These are phyloP conservation scores for Cocos nucifera DNA, from an alignment of 176 grass and related monocot species.

Conservation along the genomic window DNA sequence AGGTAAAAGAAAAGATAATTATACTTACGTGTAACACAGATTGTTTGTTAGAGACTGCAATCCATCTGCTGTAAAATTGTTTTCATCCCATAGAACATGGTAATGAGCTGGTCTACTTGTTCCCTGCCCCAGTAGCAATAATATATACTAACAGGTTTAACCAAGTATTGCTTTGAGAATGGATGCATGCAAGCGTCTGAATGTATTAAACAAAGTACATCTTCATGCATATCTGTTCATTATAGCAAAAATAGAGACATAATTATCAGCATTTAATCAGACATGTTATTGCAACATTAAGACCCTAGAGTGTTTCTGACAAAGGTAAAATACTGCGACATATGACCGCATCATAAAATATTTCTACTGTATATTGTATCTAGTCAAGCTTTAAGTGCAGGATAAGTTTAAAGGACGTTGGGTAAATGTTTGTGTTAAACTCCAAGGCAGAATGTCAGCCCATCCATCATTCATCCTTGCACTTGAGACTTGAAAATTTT, in stretches of 20 bases:
- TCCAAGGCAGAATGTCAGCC: no score
- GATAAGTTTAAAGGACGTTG: no score
- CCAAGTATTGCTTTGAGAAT: background rate
- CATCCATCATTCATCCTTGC: no score
- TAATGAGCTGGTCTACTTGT: constrained; percentile 79
- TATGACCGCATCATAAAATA: background rate
- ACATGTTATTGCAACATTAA: no score
- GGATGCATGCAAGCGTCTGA: constrained; percentile 11
- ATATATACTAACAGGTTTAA: constrained; percentile 20
- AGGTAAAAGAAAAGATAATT: no score
- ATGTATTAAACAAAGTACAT: background rate
- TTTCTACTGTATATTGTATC: background rate
- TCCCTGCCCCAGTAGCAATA: constrained; percentile 58
- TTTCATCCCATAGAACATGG: constrained; percentile 86
- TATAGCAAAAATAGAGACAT: background rate
- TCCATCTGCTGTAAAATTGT: constrained; percentile 50
- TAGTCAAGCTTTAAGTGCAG: no score
- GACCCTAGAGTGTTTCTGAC: constrained; percentile 2
- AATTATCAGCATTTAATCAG: background rate
- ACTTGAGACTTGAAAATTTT: no score
- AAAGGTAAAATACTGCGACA: no score
- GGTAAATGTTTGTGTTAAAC: no score
- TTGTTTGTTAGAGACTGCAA: no score
- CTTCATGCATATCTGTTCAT: background rate
- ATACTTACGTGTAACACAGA: no score